Base-by-base conservation (phyloP, 768 basidiomycete genomes). In the Galerina sulciceps region DNA sequence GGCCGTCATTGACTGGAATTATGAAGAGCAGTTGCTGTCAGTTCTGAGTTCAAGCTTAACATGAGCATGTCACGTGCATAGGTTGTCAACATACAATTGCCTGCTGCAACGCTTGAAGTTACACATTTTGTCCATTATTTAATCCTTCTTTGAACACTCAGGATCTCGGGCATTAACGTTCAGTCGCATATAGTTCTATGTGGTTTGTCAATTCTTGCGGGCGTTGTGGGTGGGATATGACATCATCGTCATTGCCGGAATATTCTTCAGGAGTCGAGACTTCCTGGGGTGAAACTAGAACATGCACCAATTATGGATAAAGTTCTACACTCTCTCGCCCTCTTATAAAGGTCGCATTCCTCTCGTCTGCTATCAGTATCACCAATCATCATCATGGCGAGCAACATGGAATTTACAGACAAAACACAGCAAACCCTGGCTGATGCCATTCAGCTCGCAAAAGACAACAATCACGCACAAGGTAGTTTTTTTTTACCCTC, bases 371-470 rank as follows among this genome's bases (percentile, higher is more conserved):
- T 56, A 35, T n/a, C n/a, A n/a, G n/a, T n/a, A n/a, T n/a, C n/a
- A n/a, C n/a, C n/a, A 61, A 59, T 60, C 55, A 53, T 53, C 22
- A 72, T 50, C 65, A 85, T 84, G 81, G 61, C 79, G 57, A 76
- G 80, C 59, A 85, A 85, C 74, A 76, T 91, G 61, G 90, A 96
- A 64, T 90, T 95, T 66, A 96, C 94, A 26, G 92, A 96, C 73
- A 93, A 90, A 71, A 83, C 94, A 11, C 81, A 85, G 67, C 82
- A 89, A 65, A 80, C 88, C 23, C 67, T 96, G 53, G 74, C 85
- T 54, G 85, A 85, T 49, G 88, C 94, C 1, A 72, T 93, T 53
- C 91, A 93, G 66, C 81, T 90, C 42, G 93, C 94, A 10, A 93
- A 86, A 69, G 93, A 96, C 73, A 86, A 93, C 69, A 82, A 90